These are phyloP conservation scores for Ustilago xerochloae DNA, from an alignment of 1,284 basidiomycete species.

Conservation along the genomic window DNA sequence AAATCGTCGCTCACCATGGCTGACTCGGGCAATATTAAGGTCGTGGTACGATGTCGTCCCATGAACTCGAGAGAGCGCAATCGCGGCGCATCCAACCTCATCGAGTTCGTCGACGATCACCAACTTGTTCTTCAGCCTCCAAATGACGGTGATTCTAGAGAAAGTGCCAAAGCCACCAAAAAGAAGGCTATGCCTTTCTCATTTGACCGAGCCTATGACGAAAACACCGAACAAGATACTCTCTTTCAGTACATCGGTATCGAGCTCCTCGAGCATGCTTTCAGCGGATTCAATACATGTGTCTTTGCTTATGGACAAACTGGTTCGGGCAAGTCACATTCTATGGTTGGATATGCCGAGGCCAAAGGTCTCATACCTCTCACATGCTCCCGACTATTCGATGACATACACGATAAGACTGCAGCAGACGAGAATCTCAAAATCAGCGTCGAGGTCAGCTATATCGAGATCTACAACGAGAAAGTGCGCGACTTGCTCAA, in stretches of 20 bases:
- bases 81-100: conserved; percentile 59
- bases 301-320: conserved; percentile 66
- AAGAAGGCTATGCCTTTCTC: conserved; percentile 65
- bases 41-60: conserved; percentile 64
- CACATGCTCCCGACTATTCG: conserved; percentile 91
- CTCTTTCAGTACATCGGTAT: conserved; percentile 93
- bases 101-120: conserved; percentile 54
- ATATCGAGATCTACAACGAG: conserved; percentile 86
- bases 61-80: conserved; percentile 60
- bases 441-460: conserved; percentile 95
- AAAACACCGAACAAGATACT: conserved; percentile 73
- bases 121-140: conserved; percentile 61
- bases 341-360: conserved; percentile 74
- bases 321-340: conserved; percentile 58
- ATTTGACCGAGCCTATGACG: conserved; percentile 62
- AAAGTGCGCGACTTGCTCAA: conserved; percentile 95
- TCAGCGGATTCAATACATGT: conserved; percentile 91
- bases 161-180: conserved; percentile 58
- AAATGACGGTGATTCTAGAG: conserved; percentile 41
- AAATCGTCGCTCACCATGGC: conserved; percentile 43
- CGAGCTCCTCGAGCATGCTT: conserved; percentile 92
- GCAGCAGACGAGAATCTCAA: conserved; percentile 76
- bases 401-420: conserved; percentile 77
- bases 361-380: conserved; percentile 98
- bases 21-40: conserved; percentile 66